phyloP scores from a whole-genome alignment of 1,284 basidiomycete genomes.

The Marasmius tenuissimus region DNA sequence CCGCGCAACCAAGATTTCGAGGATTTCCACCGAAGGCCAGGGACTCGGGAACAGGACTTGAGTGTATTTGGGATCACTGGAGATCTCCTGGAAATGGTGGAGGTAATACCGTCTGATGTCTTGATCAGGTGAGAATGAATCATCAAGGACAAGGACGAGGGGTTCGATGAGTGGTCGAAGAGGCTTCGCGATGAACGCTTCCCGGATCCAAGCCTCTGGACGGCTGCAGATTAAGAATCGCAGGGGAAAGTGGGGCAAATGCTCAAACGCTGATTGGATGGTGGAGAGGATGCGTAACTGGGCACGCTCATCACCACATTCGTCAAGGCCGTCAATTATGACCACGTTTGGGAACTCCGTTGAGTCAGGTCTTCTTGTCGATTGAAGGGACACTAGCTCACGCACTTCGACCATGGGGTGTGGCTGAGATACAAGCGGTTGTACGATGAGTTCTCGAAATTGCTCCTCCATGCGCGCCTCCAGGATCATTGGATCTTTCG shows the following conservation, averaged over 20 bases:
- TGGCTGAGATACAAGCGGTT: too few relatives aligned
- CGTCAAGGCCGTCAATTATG: slow-evolving; percentile 7
- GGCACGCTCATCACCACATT: neutral
- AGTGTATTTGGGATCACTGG: neutral
- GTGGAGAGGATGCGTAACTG: neutral
- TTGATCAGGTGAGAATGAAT: neutral
- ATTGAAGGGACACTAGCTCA: neutral
- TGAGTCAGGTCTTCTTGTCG: neutral
- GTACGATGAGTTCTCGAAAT: slow-evolving; percentile 1
- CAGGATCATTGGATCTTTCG: neutral
- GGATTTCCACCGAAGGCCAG: slow-evolving; percentile 19
- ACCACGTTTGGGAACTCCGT: too few relatives aligned
- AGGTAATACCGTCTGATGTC: neutral
- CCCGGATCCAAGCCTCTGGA: slow-evolving; percentile 24
- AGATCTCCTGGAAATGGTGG: neutral
- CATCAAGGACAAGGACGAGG: neutral
- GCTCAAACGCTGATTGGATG: neutral
- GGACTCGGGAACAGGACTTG: neutral
- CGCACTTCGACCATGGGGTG: too few relatives aligned
- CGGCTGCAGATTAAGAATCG: slow-evolving; percentile 25
- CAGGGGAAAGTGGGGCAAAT: slow-evolving; percentile 13
- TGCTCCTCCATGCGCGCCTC: neutral
- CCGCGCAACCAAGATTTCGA: slow-evolving; percentile 19
- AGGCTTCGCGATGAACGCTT: slow-evolving; percentile 6
- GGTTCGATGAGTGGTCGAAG: neutral